Conservation (phyloP, 768 basidiomycete species). For the Plicaturopsis crispa region DNA sequence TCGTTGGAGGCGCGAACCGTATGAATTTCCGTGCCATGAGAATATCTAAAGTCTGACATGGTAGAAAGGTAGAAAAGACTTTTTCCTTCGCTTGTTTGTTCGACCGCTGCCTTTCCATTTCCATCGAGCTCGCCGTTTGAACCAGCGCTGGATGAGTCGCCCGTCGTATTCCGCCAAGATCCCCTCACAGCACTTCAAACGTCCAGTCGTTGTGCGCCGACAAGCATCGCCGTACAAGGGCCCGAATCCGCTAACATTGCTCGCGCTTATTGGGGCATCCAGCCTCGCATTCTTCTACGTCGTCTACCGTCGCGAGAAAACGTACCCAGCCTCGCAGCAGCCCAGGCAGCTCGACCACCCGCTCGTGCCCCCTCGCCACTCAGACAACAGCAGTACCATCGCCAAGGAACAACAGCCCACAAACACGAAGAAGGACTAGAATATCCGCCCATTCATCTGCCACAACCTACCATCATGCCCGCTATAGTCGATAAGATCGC, state of each 20-base stretch:
- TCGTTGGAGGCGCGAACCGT: constrained; percentile 56
- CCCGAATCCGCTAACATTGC: constrained; percentile 60
- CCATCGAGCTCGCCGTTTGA: too few relatives aligned
- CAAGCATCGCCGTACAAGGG: constrained; percentile 22
- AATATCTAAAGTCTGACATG: constrained; percentile 51
- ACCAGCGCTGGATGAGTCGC: too few relatives aligned
- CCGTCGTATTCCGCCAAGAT: too few relatives aligned
- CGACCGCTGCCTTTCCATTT: background rate
- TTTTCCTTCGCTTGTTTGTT: background rate
- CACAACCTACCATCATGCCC: constrained; percentile 24
- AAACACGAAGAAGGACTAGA: too few relatives aligned
- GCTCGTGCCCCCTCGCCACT: constrained; percentile 53
- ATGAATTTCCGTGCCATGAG: constrained; percentile 54
- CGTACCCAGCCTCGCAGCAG: constrained; percentile 52
- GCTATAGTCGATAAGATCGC: constrained; percentile 34
- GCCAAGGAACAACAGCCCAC: too few relatives aligned
- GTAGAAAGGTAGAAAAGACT: constrained; percentile 6
- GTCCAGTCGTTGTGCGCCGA: constrained; percentile 2
- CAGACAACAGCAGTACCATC: too few relatives aligned
- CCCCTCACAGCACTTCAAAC: too few relatives aligned
- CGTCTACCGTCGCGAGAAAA: constrained; percentile 46
- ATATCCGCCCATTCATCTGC: too few relatives aligned
- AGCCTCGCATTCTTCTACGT: constrained; percentile 51
- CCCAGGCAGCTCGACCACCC: constrained; percentile 59
- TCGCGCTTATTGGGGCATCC: constrained; percentile 47